A percentile compares a stretch with the other conserved stretches of the same genome.
Conservation (phyloP, 352 stramenopile genomes). For the Pelagophyceae sp. region DNA sequence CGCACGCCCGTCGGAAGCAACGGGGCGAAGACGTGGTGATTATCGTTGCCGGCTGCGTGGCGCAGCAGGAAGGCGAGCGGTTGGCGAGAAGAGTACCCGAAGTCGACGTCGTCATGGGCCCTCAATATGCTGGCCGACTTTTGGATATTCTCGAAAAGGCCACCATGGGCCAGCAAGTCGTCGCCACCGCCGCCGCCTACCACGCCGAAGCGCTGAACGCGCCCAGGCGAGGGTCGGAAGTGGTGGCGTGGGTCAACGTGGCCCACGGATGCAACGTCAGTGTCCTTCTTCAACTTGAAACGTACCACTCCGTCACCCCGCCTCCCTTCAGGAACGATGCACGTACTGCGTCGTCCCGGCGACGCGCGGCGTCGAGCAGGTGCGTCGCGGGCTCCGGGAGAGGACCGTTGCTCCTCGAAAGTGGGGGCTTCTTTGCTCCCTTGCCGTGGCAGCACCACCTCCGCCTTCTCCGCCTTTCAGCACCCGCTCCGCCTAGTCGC, state of each 20-base stretch:
- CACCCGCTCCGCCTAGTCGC: no score
- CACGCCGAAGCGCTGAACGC: slow-evolving; percentile 50
- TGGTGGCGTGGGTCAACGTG: slow-evolving; percentile 67
- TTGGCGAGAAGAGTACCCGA: slow-evolving; percentile 56
- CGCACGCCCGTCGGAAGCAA: slow-evolving; percentile 52
- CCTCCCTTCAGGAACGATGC: no score
- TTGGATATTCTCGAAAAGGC: slow-evolving; percentile 51
- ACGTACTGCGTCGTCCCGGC: slow-evolving; percentile 72
- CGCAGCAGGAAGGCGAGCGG: slow-evolving; percentile 61
- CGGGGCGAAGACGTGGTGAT: slow-evolving; percentile 55
- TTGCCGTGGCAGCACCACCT: no score
- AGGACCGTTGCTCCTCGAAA: no score
- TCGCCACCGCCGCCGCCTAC: slow-evolving; percentile 40
- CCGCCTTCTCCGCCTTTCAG: no score
- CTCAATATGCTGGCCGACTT: slow-evolving; percentile 67
- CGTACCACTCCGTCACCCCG: no score
- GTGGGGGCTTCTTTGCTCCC: no score
- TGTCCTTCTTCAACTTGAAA: no score
- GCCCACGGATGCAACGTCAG: slow-evolving; percentile 70
- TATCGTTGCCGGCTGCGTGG: slow-evolving; percentile 61
- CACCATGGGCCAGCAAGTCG: slow-evolving; percentile 57
- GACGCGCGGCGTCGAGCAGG: slow-evolving; percentile 62
- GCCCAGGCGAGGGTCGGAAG: slow-evolving; percentile 46
- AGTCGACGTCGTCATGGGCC: slow-evolving; percentile 60
- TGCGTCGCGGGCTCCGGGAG: no score